These are phyloP conservation scores for Aegilops speltoides DNA, from an alignment of 176 grass and related monocot genomes.

Conservation along the genomic window DNA sequence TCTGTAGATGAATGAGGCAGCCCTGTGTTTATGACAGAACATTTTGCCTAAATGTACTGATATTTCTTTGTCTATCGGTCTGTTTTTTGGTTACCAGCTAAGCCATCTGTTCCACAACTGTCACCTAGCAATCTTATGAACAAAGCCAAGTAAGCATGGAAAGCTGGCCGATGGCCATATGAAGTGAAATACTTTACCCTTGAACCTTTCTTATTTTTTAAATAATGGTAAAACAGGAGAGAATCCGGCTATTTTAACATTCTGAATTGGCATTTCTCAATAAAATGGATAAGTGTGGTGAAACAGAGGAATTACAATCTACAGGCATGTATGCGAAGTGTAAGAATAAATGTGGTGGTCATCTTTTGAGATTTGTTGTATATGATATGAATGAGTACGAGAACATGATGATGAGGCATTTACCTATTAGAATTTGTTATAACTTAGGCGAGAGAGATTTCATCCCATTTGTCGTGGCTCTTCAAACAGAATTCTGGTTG, in stretches of 20 bases:
- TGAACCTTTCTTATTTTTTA: not conserved
- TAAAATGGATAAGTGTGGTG: not conserved
- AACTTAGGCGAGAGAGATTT: not conserved
- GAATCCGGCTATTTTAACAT: not conserved
- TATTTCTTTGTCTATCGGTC: not conserved
- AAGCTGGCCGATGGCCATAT: not conserved
- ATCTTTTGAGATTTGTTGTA: not conserved
- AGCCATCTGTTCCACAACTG: not conserved
- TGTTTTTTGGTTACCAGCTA: conserved; percentile 4
- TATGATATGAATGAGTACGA: not conserved
- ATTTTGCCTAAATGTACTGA: not conserved
- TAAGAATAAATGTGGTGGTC: not conserved
- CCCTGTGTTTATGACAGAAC: not conserved
- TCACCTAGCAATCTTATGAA: not conserved
- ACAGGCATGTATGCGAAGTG: not conserved
- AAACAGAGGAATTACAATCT: not conserved
- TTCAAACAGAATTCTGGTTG: not conserved
- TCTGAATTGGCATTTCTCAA: not conserved
- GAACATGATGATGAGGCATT: not conserved
- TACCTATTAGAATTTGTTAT: not conserved
- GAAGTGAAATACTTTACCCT: not conserved
- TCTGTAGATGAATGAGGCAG: not conserved
- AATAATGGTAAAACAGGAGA: not conserved
- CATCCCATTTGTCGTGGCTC: conserved; percentile 1
- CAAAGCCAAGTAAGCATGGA: not conserved